Conservation (phyloP, 805 yeast genomes). For the Starmerella khaoyaiensis region DNA sequence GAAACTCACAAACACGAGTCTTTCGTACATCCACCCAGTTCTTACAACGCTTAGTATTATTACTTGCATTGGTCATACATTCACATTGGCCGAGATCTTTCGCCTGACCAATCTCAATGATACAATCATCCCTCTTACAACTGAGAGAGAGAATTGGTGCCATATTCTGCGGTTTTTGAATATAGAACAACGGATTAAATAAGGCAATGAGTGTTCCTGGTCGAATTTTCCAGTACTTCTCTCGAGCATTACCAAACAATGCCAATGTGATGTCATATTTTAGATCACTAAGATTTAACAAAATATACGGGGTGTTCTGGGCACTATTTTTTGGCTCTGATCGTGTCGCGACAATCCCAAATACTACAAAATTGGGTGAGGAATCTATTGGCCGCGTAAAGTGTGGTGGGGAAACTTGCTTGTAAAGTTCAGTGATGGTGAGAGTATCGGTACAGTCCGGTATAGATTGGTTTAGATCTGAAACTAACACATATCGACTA, state of each 20-base stretch:
- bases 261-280: slow-evolving; percentile 44
- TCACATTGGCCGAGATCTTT: slow-evolving; percentile 56
- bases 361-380: slow-evolving; percentile 55
- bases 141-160: slow-evolving; percentile 35
- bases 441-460: slow-evolving; percentile 12
- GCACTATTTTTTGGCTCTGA: slow-evolving; percentile 35
- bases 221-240: slow-evolving; percentile 57
- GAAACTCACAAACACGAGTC: slow-evolving; percentile 56
- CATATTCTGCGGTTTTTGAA: slow-evolving; percentile 13
- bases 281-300: slow-evolving; percentile 56
- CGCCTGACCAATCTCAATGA: slow-evolving; percentile 64
- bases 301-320: slow-evolving; percentile 41
- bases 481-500: slow-evolving; percentile 12
- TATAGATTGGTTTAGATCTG: slow-evolving; percentile 3
- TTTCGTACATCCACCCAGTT: slow-evolving; percentile 45
- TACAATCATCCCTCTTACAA: slow-evolving; percentile 38
- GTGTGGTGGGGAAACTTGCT: slow-evolving; percentile 51
- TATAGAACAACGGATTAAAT: slow-evolving; percentile 54
- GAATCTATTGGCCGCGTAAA: slow-evolving; percentile 50
- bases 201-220: slow-evolving; percentile 65
- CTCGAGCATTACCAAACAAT: slow-evolving; percentile 54
- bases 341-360: slow-evolving; percentile 57
- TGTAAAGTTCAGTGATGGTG: slow-evolving; percentile 13
- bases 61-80: slow-evolving; percentile 34
- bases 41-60: slow-evolving; percentile 34